Evolutionary conservation across 345 rosid genomes (phyloP).

Genomic region (Rhodamnia argentea): DNA sequence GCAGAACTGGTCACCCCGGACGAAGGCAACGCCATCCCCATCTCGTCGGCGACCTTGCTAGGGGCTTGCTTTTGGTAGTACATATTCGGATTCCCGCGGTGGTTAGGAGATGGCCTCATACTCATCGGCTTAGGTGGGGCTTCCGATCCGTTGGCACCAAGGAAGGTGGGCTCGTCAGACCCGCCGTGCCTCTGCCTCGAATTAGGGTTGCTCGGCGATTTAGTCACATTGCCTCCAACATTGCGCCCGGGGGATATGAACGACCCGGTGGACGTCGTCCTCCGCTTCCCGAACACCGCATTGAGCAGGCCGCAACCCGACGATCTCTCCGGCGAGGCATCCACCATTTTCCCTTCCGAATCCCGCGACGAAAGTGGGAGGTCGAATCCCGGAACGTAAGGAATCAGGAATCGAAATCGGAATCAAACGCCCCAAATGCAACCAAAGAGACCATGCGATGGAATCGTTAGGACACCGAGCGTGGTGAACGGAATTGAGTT

Average conservation of each 20-base stretch:
- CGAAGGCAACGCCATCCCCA: neutral
- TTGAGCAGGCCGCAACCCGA: slow-evolving; percentile 60
- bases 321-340: slow-evolving; percentile 28
- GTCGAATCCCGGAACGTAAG: neutral
- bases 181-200: slow-evolving; percentile 31
- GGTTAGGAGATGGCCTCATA: neutral
- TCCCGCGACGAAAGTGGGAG: neutral
- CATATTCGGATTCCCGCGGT: neutral
- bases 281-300: slow-evolving; percentile 57
- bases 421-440: neutral
- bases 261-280: slow-evolving; percentile 43
- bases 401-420: neutral
- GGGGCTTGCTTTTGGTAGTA: slow-evolving; percentile 10
- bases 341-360: slow-evolving; percentile 16
- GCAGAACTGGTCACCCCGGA: neutral
- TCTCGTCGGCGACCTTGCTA: slow-evolving; percentile 5
- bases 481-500: neutral
- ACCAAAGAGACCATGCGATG: neutral
- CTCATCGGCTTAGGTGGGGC: neutral
- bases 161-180: slow-evolving; percentile 32
- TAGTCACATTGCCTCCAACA: slow-evolving; percentile 16
- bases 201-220: slow-evolving; percentile 24
- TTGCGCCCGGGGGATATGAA: slow-evolving; percentile 1
- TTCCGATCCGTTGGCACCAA: slow-evolving; percentile 17
- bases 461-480: neutral